Base-by-base conservation (phyloP, 2,329 filamentous ascomycete species). In the Xylaria digitata region DNA sequence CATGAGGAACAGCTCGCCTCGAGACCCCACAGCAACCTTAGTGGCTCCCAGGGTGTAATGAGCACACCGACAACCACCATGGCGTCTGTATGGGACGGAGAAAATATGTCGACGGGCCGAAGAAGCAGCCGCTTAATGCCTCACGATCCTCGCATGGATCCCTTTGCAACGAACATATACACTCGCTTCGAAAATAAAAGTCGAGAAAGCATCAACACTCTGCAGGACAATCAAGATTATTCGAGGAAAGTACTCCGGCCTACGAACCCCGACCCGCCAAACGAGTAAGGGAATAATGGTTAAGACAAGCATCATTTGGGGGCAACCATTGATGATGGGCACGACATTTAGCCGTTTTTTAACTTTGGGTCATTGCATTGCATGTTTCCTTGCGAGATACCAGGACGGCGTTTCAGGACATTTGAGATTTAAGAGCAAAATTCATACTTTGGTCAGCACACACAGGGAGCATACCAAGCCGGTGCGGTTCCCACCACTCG, bases 221-320 rank as follows among this genome's bases (percentile, higher is more conserved):
- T 90, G 5, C 85, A 85, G 63, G 88, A 90, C 74, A 87, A 90
- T 68, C 87, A 88, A 65, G 88, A 90, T 71, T 90, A 90, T 74
- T 90, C 88, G 45, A 81, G 88, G 69, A 82, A 85, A 72, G 86
- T 90, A 7, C 80, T 90, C n/a, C 82, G 88, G 70, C 87, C 87
- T 8, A 87, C 82, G 34, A 90, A 90, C 72, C 87, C 88, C 3
- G 87, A 90, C 71, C 86, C 86, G 0, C 78, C 78, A 15, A 76
- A 79, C 40, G 70, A 77, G 17, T 76, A 73, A 75, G 40, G 19
- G 42, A 53, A 9, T 30, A 58, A 50, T 49, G 13, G 13, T 42
- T 50, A 17, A 46, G n/a, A 64, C 11, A 21, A 32, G 23, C 32
- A 57, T 65, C 54, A 63, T 54, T 71, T 37, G 60, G 55, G 68